A percentile compares a stretch with the other conserved stretches of the same genome.
These are phyloP conservation scores for Tolypocladium paradoxum DNA, from an alignment of 2,329 filamentous ascomycete species.

Conservation along the genomic window DNA sequence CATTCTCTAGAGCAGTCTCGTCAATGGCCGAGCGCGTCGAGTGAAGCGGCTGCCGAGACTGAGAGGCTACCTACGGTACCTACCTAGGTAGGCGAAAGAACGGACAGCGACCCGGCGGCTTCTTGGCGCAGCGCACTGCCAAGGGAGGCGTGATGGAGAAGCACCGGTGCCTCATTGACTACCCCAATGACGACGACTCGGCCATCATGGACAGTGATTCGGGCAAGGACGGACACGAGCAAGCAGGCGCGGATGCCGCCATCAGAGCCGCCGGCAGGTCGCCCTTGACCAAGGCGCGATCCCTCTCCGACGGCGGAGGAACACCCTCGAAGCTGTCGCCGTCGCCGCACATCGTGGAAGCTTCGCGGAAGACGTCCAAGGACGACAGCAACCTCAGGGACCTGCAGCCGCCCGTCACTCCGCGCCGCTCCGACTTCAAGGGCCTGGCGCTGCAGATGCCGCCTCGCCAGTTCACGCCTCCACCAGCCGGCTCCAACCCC, in stretches of 20 bases:
- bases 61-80: background rate
- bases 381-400: constrained; percentile 51
- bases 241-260: constrained; percentile 5
- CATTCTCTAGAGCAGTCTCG: background rate
- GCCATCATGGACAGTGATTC: constrained; percentile 20
- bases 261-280: constrained; percentile 17
- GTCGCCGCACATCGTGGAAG: constrained; percentile 45
- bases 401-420: constrained; percentile 49
- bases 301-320: constrained; percentile 52
- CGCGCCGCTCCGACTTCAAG: constrained; percentile 56
- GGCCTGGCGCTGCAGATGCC: constrained; percentile 39
- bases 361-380: constrained; percentile 47
- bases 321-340: constrained; percentile 47
- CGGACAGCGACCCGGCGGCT: background rate
- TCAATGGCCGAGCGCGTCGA: background rate
- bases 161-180: constrained; percentile 1
- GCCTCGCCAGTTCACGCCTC: constrained; percentile 24
- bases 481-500: constrained; percentile 21
- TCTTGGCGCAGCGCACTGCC: background rate
- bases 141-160: background rate
- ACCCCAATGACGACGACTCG: constrained; percentile 16
- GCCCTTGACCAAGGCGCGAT: constrained; percentile 44
- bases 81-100: too few species aligned
- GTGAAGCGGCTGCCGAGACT: background rate
- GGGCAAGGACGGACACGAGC: constrained; percentile 7